Conservation (phyloP, 2,329 filamentous ascomycete genomes). For the Sclerotinia subarctica region DNA sequence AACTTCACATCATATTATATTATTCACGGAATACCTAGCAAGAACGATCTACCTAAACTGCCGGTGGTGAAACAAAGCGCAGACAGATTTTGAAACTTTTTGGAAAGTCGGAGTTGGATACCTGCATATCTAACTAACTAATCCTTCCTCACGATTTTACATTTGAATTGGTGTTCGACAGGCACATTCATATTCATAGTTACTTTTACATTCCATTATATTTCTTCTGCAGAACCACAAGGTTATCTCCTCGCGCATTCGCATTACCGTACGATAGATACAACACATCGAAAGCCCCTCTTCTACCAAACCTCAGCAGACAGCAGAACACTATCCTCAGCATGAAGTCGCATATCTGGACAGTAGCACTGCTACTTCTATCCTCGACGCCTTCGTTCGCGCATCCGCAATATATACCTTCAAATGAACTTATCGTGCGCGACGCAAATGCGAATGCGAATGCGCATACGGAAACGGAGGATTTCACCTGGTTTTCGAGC, state of each 20-base stretch:
- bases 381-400: constrained; percentile 25
- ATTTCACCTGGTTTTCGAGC: constrained; percentile 15
- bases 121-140: no score
- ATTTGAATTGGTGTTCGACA: neutral
- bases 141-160: neutral
- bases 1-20: no score
- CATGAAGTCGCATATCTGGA: constrained; percentile 28
- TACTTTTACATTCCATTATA: no score
- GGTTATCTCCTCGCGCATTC: no score
- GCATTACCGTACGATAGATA: no score
- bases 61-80: neutral
- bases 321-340: neutral
- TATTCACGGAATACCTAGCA: neutral
- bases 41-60: neutral
- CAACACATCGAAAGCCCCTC: neutral
- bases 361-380: constrained; percentile 27
- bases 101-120: neutral
- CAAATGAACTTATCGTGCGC: constrained; percentile 26
- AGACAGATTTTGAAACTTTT: neutral
- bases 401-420: constrained; percentile 28
- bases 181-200: neutral
- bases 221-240: no score
- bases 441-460: constrained; percentile 15
- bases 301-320: neutral
- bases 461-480: neutral